Evolutionary conservation across 179 eudicot genomes (phyloP), one percentile per base, ranked within the genome.

Genomic region (Drosera spatulata): DNA sequence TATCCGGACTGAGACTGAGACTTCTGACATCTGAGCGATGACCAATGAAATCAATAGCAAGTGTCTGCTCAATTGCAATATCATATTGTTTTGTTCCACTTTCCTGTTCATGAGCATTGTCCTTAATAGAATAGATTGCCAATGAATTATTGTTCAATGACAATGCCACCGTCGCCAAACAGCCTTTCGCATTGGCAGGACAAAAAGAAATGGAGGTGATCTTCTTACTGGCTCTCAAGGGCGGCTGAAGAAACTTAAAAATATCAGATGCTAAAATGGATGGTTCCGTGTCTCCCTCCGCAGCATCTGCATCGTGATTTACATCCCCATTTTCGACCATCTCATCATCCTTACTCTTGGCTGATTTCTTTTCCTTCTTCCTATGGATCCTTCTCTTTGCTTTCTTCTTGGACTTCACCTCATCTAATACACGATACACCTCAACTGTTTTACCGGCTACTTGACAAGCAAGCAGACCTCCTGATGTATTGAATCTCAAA

Each of bases 11-110:
- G 62, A 93, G 94, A 43, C 85, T 69, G 45, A 93, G 82, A 70
- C 99, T 93, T 78, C 99, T 85, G 56, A 93, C 80, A 73, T 81
- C 99, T 64, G 99, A 80, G 61, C 97, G 95, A 67, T 93, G 97
- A 40, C 97, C 99, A 59, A 82, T 88, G 41, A 93, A 94, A 77
- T 93, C 99, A 78, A 93, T 73, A 55, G 83, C 72, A 71, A 63
- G 67, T 37, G 82, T 70, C 67, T 74, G 85, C 49, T 74, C 65
- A 48, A 81, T 63, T 64, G 90, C 69, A 22, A 22, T 22, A 22
- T 22, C 33, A 22, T 22, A 22, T 22, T 22, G 33, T 22, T 22
- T 22, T 22, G 33, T 22, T 0, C 33, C 33, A 22, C 33, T 22
- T 22, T 22, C 33, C 33, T 22, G 33, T 22, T 22, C 33, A 22